Conservation (phyloP, 139 green algal species). For the Chara braunii region DNA sequence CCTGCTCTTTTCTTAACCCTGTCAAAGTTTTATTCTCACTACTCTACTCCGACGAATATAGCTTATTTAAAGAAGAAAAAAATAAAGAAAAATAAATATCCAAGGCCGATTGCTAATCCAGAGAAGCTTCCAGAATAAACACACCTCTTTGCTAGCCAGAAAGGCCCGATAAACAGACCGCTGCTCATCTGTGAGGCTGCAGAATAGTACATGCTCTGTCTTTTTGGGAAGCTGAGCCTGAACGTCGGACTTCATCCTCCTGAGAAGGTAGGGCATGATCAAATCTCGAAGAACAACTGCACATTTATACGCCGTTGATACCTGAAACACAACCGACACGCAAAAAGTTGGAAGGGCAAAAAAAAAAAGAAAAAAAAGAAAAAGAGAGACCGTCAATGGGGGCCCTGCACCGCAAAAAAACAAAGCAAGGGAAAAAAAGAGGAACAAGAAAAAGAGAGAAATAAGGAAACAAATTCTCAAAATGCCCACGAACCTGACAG, state of each 20-base stretch:
- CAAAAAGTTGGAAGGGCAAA: neutral
- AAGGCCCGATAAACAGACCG: slow-evolving; percentile 69
- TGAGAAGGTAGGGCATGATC: slow-evolving; percentile 90
- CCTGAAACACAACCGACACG: slow-evolving; percentile 32
- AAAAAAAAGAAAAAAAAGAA: neutral
- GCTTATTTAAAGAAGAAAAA: no score
- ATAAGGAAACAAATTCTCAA: no score
- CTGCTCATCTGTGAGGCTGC: slow-evolving; percentile 73
- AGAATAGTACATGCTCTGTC: slow-evolving; percentile 96
- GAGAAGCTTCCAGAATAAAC: no score
- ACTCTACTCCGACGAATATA: no score
- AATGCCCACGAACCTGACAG: no score
- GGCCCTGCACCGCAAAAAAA: neutral
- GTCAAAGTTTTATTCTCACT: no score
- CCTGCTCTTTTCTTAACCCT: no score
- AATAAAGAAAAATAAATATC: no score
- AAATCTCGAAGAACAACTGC: slow-evolving; percentile 89
- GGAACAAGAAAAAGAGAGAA: slow-evolving; percentile 1
- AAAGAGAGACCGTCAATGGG: neutral
- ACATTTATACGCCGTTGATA: slow-evolving; percentile 80
- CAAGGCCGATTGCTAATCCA: no score
- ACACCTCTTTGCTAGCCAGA: slow-evolving; percentile 26
- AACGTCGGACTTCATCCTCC: slow-evolving; percentile 86
- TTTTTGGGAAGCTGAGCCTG: slow-evolving; percentile 74
- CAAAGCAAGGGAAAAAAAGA: neutral